Conservation (phyloP, 225 moss, liverwort and hornwort species). For the Straminergon stramineum region DNA sequence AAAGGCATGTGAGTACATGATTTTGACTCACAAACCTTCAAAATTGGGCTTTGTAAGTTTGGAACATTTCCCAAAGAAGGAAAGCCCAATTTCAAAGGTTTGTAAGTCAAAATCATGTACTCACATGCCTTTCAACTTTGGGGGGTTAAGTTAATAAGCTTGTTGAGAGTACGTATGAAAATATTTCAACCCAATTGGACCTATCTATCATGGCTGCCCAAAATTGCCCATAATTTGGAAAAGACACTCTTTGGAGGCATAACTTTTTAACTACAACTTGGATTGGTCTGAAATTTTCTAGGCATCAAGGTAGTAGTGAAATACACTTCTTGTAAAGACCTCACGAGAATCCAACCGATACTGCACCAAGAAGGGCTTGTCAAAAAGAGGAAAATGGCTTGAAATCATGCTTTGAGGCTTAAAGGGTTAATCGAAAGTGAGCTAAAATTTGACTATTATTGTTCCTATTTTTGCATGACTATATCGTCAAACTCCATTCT, state of each 20-base stretch:
- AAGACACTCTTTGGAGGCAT: neutral
- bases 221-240: fast-evolving
- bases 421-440: neutral
- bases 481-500: neutral
- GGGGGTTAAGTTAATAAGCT: neutral
- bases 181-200: fast-evolving
- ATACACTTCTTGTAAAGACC: fast-evolving
- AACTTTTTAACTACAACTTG: neutral
- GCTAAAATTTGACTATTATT: neutral
- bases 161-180: neutral
- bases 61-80: too few species aligned
- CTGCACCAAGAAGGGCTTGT: fast-evolving
- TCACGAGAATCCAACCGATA: neutral
- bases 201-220: fast-evolving
- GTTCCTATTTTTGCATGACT: neutral
- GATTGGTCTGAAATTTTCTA: neutral
- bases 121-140: neutral
- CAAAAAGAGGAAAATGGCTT: neutral
- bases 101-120: neutral
- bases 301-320: neutral
- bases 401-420: neutral
- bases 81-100: neutral
- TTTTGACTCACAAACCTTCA: too few species aligned
- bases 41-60: too few species aligned
- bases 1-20: too few species aligned